Base-by-base conservation (phyloP, 768 basidiomycete species). In the Termitomyces sp. region DNA sequence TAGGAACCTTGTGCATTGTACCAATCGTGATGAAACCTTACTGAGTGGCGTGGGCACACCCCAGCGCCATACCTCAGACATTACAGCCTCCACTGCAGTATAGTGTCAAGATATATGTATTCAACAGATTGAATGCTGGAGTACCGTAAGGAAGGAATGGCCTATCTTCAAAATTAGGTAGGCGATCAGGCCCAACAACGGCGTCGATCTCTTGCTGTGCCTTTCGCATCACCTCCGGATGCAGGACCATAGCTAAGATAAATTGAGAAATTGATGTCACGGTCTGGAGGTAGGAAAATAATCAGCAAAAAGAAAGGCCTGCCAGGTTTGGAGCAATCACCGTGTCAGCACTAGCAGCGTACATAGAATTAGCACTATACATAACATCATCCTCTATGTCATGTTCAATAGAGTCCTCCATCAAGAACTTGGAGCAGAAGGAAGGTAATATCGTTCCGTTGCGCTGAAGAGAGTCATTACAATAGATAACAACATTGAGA, bases 81-180 rank as follows among this genome's bases (percentile, higher is more conserved):
- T 39, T 16, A 55, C 54, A 27, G 45, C 44, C n/a, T 55, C 54
- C 53, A 55, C 46, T 62, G 22, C 12, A n/a, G 33, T 31, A 8
- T n/a, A 18, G 16, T 15, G 3, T 48, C 31, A 47, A 44, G 18
- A 46, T 36, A 62, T n/a, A 57, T 24, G 46, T 65, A 64, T 20
- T 62, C 58, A n/a, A 65, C 58, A 34, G 67, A 46, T 11, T 61
- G 60, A 33, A 49, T 58, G 27, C 44, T 9, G 27, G 27, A 62
- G 4, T 48, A 57, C 55, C 61, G 49, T 66, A 71, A 6, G 66
- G 64, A 13, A 69, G 61, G 15, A 58, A 61, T 27, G 58, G 59
- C 47, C 62, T 58, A 60, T 70, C 69, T 16, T 57, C 55, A 31
- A 70, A 59, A n/a, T 58, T 59, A 13, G 72, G 72, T 27, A 70